Evolutionary conservation across 2,329 filamentous ascomycete genomes (phyloP), one percentile per base, ranked within the genome.

Genomic region (Colletotrichum lentis): DNA sequence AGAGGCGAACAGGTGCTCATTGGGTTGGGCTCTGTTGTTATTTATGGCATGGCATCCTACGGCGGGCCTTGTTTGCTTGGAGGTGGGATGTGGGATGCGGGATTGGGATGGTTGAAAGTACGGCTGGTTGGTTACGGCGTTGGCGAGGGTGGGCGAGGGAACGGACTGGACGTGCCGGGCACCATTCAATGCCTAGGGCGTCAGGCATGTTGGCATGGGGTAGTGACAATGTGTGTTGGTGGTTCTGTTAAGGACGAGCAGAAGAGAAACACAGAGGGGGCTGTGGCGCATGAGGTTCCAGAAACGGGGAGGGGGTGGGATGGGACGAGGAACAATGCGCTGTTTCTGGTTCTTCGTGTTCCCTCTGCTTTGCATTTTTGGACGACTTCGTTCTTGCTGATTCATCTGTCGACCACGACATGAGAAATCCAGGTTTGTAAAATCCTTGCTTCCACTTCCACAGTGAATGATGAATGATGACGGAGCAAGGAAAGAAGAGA

Each of bases 321-420:
- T 69, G 66, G 62, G 66, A 69, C 50, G 66, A 61, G 43, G 55
- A 61, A 69, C 66, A 69, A 66, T 69, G 66, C 66, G 66, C 55
- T 56, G 66, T 69, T 69, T 69, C 66, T 69, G 44, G 55, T 69
- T 67, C 59, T 35, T 52, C 57, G 57, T 46, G 57, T 43, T 44
- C 22, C 41, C 54, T 18, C 24, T 11, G 27, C 10, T 27, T 18
- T 41, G 4, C 31, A 11, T 20, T 27, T 46, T 59, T 35, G 57
- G 46, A 39, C n/a, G 31, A 31, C 41, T 24, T 37, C 24, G 11
- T 64, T 46, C 46, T 47, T 67, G 44, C 62, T 55, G 55, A 58
- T 64, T 37, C 41, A 35, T 35, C 31, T 35, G 31, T 35, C 53
- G 27, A 62, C 31, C 16, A 49, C 4, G n/a, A 24, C 20, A 50